Base-by-base conservation (phyloP, 164 flowering plant species). In the Chimonanthus praecox region DNA sequence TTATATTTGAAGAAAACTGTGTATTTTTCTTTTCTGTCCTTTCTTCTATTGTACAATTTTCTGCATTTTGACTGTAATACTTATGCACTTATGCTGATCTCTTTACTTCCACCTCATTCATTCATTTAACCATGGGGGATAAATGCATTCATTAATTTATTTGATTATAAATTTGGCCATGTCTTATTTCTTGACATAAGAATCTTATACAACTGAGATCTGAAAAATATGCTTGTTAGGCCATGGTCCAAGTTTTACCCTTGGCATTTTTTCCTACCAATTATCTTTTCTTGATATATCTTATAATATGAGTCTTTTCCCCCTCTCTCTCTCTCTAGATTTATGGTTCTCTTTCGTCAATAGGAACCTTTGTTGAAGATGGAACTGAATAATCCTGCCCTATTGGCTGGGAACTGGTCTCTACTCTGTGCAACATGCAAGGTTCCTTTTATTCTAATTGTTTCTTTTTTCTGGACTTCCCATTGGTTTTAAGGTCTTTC, bases 351-450 rank as follows among this genome's bases (percentile, higher is more conserved):
- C 43, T 74, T 75, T 44, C 58, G 16, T 45, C 21, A 18, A 49
- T 76, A 92, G 98, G 98, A 95, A 80, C 99, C 98, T 73, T 79
- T 94, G 58, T 73, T 92, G 83, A 94, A 89, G 89, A 84, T 89
- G 74, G 99, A 94, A 80, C 78, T 89, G 64, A 87, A 86, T 75
- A 81, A 89, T 81, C 97, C 98, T 76, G 92, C 92, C 69, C 80
- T 94, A 79, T 85, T 94, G 58, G 90, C 92, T 83, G 99, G 99
- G 68, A 94, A 94, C 82, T 94, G 98, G 99, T 89, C 99, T 71
- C 97, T 88, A 83, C 94, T 94, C 64, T 94, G 99, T 88, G 86
- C 97, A 71, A 92, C 99, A 47, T 94, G 99, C 97, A 94, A 94
- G 97, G 99, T 88, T 7, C 21, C 63, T 70, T 48, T 44, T 48